Base-by-base conservation (phyloP, 2,329 filamentous ascomycete species). In the Cercospora nicotianae region DNA sequence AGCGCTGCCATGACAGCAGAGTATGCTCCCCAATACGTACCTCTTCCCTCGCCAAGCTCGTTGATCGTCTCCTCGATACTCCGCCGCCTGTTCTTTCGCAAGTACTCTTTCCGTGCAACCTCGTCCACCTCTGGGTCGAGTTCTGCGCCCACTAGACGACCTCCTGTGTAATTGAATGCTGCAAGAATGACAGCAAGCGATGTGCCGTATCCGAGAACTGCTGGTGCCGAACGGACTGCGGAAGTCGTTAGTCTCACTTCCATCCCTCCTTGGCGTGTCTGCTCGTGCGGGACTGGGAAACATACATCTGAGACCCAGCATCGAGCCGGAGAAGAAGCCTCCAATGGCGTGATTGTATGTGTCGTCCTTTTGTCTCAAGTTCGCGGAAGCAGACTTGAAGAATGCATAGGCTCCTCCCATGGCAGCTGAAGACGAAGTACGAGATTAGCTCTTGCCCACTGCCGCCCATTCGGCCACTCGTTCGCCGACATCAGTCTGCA, bases 301-400 rank as follows among this genome's bases (percentile, higher is more conserved):
- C 88, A 67, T 86, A 96, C 93, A 86, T 75, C 85, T 84, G 67
- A 96, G 79, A 64, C 93, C 94, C 57, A 94, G 77, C 64, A 92
- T 84, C 53, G 88, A 84, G 72, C 94, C 94, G 60, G 87, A 89
- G 61, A 91, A 83, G 80, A 95, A 93, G 65, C 93, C 92, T 72
- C 89, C 93, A 69, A 93, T 83, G 48, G 88, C 87, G 65, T 89
- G 83, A 80, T 94, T 95, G 82, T 87, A 90, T 72, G 85, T 83
- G 78, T 97, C 94, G 67, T 97, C 88, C 83, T 91, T 93, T 81
- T 93, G 86, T 76, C 93, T 90, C 72, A 97, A 83, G 82, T 97
- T 97, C 80, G 92, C 92, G 57, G 90, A 86, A 60, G 92, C 91
- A 74, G 86, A 87, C 75, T 87, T 89, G 74, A 89, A 86, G 83